Base-by-base conservation (phyloP, 345 rosid species). In the Carallia brachiata region DNA sequence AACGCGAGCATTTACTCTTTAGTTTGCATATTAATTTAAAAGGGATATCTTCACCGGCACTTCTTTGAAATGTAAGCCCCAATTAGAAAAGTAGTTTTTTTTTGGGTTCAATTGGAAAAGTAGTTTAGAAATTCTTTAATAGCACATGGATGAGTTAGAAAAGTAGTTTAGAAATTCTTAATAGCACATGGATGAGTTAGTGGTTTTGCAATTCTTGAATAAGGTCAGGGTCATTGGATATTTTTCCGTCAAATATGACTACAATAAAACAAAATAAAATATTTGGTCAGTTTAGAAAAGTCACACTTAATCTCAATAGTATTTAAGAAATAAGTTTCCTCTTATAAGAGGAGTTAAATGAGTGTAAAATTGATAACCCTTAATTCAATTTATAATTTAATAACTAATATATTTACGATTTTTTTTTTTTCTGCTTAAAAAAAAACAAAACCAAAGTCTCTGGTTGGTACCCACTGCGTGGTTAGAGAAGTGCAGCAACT, bases 191-290 rank as follows among this genome's bases (percentile, higher is more conserved):
- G 31, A 40, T 5, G 2, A 2, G 32, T 39, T 40, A 10, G 39
- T 39, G 66, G 44, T 27, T 40, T 54, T 63, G 66, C 53, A 39
- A 63, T 37, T 63, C 53, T 63, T 63, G 32, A 23, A 27, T 62
- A 15, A 28, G 54, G 16, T 47, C 52, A 44, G 30, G 66, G 28
- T 44, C 36, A 5, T 40, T 27, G 34, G 48, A 63, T 60, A 12
- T 54, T 12, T 44, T 44, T 10, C 50, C 16, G 50, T 12, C 17
- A 32, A 8, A 23, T 27, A 56, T 56, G 28, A 13, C 60, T 0
- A 56, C 1, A 4, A 10, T 23, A 15, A 56, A 56, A 23, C 23
- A 23, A 23, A 23, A 23, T 23, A 23, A 23, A 23, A 23, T 23
- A 23, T 23, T 23, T 23, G 23, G 23, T 23, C 23, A 23, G 23